These are phyloP conservation scores for Metroxylon sagu DNA, from an alignment of 176 grass and related monocot genomes.

Conservation along the genomic window DNA sequence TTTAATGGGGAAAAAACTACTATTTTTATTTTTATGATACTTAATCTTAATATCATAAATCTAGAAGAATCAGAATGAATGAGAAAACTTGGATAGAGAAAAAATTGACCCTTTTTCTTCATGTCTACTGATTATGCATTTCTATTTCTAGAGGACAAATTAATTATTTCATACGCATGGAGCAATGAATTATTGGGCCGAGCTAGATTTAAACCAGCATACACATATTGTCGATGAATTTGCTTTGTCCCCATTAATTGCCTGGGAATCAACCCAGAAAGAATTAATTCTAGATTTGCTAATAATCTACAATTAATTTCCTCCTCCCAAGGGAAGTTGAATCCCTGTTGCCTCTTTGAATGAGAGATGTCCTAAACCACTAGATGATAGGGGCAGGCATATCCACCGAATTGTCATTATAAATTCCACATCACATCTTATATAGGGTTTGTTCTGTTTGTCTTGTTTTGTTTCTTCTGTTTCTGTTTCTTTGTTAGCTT, in stretches of 20 bases:
- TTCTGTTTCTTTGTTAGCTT: no score
- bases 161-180: background rate
- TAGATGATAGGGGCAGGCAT: no score
- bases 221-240: conserved; percentile 2
- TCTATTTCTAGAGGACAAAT: conserved; percentile 4
- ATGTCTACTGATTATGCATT: background rate
- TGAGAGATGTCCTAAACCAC: no score
- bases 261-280: background rate
- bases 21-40: background rate
- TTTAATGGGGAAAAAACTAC: no score
- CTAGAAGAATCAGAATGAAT: background rate
- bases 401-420: no score
- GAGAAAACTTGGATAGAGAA: background rate
- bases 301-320: no score
- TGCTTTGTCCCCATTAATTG: conserved; percentile 3
- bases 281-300: background rate
- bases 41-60: background rate
- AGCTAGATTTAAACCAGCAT: conserved; percentile 4
- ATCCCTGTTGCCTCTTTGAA: no score
- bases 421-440: no score
- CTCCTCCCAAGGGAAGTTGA: no score
- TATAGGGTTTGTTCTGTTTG: no score
- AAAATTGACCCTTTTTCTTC: background rate
- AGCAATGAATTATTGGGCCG: background rate
- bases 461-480: no score